Percentiles rank a stretch among this genome's conserved stretches.
phyloP scores from a whole-genome alignment of 169 alveolate genomes.

The Miamiensis avidus region DNA sequence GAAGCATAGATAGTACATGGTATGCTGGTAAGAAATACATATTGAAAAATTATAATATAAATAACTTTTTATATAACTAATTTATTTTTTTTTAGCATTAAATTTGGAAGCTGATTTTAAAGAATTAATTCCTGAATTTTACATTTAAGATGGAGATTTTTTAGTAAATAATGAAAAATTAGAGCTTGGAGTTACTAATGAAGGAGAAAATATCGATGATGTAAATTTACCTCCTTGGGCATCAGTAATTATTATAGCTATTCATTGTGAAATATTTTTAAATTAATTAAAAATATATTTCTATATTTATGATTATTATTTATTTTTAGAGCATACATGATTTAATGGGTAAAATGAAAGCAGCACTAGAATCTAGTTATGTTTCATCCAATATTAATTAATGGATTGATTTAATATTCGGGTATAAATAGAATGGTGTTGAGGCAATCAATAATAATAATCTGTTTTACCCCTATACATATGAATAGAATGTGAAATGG shows the following conservation, averaged over 20 bases:
- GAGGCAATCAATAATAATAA: constrained; percentile 66
- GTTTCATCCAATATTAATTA: constrained; percentile 90
- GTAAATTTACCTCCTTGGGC: constrained; percentile 44
- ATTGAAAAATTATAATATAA: constrained; percentile 11
- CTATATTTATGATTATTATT: neutral
- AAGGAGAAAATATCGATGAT: constrained; percentile 54
- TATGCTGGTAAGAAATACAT: neutral
- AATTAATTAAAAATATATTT: too few relatives aligned
- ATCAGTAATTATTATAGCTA: neutral
- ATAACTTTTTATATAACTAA: constrained; percentile 35
- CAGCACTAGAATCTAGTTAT: constrained; percentile 93
- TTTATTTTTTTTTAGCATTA: constrained; percentile 12
- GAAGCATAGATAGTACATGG: constrained; percentile 53
- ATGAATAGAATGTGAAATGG: constrained; percentile 34
- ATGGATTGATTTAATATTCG: constrained; percentile 98
- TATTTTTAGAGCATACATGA: constrained; percentile 13
- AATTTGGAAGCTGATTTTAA: constrained; percentile 87
- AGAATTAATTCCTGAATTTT: constrained; percentile 95
- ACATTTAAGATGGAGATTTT: constrained; percentile 84
- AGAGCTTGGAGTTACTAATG: constrained; percentile 43
- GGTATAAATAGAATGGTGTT: constrained; percentile 89
- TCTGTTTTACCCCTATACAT: constrained; percentile 37
- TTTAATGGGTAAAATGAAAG: constrained; percentile 12
- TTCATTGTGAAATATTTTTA: too few relatives aligned
- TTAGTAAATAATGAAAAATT: constrained; percentile 76